Percentiles rank a stretch among this genome's conserved stretches.
These are phyloP conservation scores for Xylaria sp. DNA, from an alignment of 495 filamentous ascomycete genomes.

Conservation along the genomic window DNA sequence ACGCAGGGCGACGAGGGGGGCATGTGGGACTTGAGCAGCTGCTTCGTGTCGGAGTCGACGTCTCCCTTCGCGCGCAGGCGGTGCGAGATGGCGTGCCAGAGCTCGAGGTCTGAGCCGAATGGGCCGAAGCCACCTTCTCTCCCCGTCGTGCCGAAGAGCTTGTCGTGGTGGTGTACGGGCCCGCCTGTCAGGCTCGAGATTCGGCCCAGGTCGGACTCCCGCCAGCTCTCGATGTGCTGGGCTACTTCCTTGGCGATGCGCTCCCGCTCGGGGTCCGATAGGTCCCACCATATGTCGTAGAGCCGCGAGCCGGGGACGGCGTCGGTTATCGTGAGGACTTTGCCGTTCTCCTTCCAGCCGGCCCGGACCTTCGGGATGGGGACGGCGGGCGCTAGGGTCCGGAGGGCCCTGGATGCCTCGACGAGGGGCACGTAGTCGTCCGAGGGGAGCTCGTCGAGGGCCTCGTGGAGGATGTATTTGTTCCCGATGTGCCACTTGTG, in stretches of 20 bases:
- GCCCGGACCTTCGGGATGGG: slow-evolving; percentile 35
- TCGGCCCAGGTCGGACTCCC: slow-evolving; percentile 26
- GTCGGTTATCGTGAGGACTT: slow-evolving; percentile 35
- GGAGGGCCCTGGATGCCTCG: slow-evolving; percentile 26
- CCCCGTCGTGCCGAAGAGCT: slow-evolving; percentile 32
- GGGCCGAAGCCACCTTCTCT: slow-evolving; percentile 32
- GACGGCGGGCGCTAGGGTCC: slow-evolving; percentile 23
- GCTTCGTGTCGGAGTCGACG: slow-evolving; percentile 28
- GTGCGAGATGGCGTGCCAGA: slow-evolving; percentile 30
- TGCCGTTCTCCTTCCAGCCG: slow-evolving; percentile 37
- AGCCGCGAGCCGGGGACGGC: slow-evolving; percentile 30
- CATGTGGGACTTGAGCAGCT: slow-evolving; percentile 31
- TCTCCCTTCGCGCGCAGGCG: slow-evolving; percentile 21
- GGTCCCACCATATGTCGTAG: slow-evolving; percentile 40
- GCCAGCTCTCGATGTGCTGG: slow-evolving; percentile 30
- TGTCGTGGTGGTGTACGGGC: slow-evolving; percentile 26
- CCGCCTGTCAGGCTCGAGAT: slow-evolving; percentile 33
- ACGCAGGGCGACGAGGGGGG: slow-evolving; percentile 36
- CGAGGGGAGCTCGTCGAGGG: slow-evolving; percentile 29
- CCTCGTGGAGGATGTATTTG: slow-evolving; percentile 35
- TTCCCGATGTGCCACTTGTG: slow-evolving; percentile 38
- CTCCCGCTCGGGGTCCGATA: slow-evolving; percentile 26
- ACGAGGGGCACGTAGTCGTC: slow-evolving; percentile 28
- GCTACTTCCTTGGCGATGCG: slow-evolving; percentile 33
- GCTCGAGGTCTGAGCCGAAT: slow-evolving; percentile 30